Evolutionary conservation across 1,284 basidiomycete genomes (phyloP), one percentile per base, ranked within the genome.

Genomic region (Cutaneotrichosporon arboriforme): DNA sequence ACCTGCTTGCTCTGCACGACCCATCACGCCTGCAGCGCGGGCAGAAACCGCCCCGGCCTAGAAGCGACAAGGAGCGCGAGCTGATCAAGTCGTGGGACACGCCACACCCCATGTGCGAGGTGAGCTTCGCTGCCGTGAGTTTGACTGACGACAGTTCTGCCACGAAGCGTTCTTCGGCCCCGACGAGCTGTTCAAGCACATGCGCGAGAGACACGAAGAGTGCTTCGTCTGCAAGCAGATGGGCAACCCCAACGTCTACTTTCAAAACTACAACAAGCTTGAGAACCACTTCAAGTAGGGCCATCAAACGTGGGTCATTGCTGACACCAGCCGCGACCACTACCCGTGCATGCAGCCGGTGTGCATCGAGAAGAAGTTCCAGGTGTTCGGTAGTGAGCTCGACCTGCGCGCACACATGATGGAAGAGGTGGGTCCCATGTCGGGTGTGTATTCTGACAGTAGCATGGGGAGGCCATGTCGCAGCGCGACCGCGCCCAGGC

Each of bases 371-470:
- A 84, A 85, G 65, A 97, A 96, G 75, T 98, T 97, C 65, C 87
- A 97, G 47, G 94, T 98, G 14, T 98, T 97, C 72, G 84, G 83
- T 46, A 86, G 85, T 18, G 80, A 84, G 35, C 77, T 98, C 33
- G 96, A 97, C 68, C 83, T 97, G 45, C 86, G 94, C 73, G 92
- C 86, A 0, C 94, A 98, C 71, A 86, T 88, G 78, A 84, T 97
- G 17, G 52, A 63, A 13, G 69, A 71, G 57, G 74, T 74, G 36
- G 58, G 73, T 51, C 33, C 0, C 8, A 14, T 22, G n/a, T n/a
- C n/a, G 22, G 4, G 7, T 20, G 5, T 1, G 26, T 31, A 7
- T 31, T 31, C 46, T 58, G 46, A 55, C 48, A 22, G 9, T 52
- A 84, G 65, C 94, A 97, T 65, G 87, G 85, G 10, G 83, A 83